phyloP scores from a whole-genome alignment of 176 grass and related monocot species.

The Hordeum vulgare region MorexV3_pseudomolecules_assembly NC_058524.1:422989820-422990319 shows the following conservation, averaged over 20 bases:
- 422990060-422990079: not conserved
- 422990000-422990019: not conserved
- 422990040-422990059: slow-evolving; percentile 39
- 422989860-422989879: slow-evolving; percentile 24
- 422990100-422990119: slow-evolving; percentile 60
- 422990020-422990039: not conserved
- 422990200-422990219: not conserved
- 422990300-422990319: slow-evolving; percentile 44
- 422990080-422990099: not conserved
- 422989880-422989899: not conserved
- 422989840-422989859: slow-evolving; percentile 47
- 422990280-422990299: too few species aligned
- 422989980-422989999: not conserved
- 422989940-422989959: not conserved
- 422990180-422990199: not conserved
- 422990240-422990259: not conserved
- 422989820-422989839: not conserved
- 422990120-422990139: not conserved
- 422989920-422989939: not conserved
- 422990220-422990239: slow-evolving; percentile 12
- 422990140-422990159: slow-evolving; percentile 1
- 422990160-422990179: not conserved
- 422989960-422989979: not conserved
- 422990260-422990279: not conserved
- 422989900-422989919: not conserved